These are phyloP conservation scores for Hansenula lynferdii DNA, from an alignment of 1,139 yeast species.

Conservation along the genomic window DNA sequence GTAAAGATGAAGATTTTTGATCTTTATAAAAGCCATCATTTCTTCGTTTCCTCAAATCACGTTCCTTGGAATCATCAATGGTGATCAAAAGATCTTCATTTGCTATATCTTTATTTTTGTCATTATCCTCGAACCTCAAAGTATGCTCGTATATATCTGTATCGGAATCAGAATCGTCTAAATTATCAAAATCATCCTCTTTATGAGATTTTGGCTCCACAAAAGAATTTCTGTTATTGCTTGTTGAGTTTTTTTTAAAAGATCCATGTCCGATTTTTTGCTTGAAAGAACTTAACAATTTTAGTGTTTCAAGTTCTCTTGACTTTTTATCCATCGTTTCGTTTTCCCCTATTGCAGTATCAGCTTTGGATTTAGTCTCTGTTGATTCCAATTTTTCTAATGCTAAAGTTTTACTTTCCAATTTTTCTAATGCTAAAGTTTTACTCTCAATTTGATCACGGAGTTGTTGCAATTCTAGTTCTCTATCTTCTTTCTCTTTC, in stretches of 20 bases:
- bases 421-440: no score
- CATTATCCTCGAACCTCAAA: slow-evolving; percentile 18
- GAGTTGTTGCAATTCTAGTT: no score
- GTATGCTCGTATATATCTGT: slow-evolving; percentile 19
- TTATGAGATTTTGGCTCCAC: background rate
- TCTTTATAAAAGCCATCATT: slow-evolving; percentile 10
- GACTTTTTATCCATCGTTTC: slow-evolving; percentile 4
- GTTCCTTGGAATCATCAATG: slow-evolving; percentile 14
- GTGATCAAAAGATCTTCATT: slow-evolving; percentile 23
- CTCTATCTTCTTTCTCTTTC: no score
- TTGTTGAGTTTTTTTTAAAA: background rate
- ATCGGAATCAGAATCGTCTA: slow-evolving; percentile 18
- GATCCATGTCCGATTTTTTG: slow-evolving; percentile 6
- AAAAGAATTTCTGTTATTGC: background rate
- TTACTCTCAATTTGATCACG: no score
- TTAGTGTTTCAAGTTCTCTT: background rate
- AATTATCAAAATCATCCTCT: slow-evolving; percentile 18
- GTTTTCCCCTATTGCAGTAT: background rate
- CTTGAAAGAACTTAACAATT: slow-evolving; percentile 12
- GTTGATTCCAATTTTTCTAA: no score
- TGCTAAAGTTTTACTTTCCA: no score
- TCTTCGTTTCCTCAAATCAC: slow-evolving; percentile 7
- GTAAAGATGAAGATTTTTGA: slow-evolving; percentile 3
- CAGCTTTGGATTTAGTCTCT: background rate
- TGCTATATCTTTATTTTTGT: slow-evolving; percentile 8